These are phyloP conservation scores for Nymphaea thermarum DNA, from an alignment of 164 flowering plant species.

Conservation along the genomic window DNA sequence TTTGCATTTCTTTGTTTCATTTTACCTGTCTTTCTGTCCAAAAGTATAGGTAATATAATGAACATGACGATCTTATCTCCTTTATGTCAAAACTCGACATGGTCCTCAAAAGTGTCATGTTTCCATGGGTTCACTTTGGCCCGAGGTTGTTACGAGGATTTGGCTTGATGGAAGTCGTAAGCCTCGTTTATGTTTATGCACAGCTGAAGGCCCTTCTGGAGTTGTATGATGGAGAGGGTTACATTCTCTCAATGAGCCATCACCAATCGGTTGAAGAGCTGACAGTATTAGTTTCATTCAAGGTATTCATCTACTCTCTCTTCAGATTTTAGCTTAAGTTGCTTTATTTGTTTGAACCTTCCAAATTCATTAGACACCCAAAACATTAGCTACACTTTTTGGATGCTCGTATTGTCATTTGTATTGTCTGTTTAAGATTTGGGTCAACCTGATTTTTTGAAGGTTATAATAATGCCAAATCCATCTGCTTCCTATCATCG, in stretches of 20 bases:
- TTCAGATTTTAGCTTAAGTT: background rate
- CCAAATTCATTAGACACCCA: background rate
- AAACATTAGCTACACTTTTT: too few relatives aligned
- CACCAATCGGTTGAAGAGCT: slow-evolving; percentile 19
- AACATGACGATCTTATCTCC: background rate
- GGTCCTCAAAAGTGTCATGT: background rate
- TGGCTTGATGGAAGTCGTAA: background rate
- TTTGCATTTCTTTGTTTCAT: background rate
- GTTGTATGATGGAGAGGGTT: slow-evolving; percentile 49
- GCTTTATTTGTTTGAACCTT: background rate
- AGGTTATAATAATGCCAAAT: too few relatives aligned
- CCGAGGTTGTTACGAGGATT: background rate
- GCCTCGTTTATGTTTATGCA: slow-evolving; percentile 3
- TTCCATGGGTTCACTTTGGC: background rate
- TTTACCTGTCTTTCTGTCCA: background rate
- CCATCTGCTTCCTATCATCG: too few relatives aligned
- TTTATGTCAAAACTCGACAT: background rate
- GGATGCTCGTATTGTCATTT: background rate
- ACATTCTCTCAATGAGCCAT: slow-evolving; percentile 47
- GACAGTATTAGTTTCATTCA: slow-evolving; percentile 53
- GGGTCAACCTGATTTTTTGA: background rate
- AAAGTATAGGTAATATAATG: background rate
- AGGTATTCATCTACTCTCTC: slow-evolving; percentile 29
- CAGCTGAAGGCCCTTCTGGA: slow-evolving; percentile 49
- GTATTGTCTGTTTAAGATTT: background rate